Percentiles rank a stretch among this genome's conserved stretches.
Evolutionary conservation across 192 early-diverging fungal genomes (phyloP).

Genomic region (Piromyces finnis): DNA sequence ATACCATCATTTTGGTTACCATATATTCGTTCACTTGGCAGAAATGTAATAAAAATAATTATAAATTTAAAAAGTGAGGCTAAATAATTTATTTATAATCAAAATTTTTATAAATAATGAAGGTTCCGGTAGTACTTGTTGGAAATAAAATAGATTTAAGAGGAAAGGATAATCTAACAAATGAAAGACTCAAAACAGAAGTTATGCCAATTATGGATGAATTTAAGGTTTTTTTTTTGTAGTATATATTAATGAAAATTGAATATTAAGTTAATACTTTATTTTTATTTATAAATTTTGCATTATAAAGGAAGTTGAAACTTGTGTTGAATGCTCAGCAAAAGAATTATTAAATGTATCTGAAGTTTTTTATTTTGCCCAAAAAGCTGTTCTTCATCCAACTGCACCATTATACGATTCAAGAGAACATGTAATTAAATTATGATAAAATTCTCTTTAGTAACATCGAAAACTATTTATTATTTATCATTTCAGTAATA

Average conservation of each 20-base stretch:
- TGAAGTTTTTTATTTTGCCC: conserved; percentile 99
- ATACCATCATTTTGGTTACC: conserved; percentile 85
- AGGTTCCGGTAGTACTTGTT: conserved; percentile 84
- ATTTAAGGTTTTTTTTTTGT: conserved; percentile 89
- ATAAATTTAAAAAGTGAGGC: too few relatives aligned
- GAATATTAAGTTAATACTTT: too few relatives aligned
- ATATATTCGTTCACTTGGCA: conserved; percentile 72
- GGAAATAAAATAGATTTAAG: conserved; percentile 83
- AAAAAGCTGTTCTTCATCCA: conserved; percentile 96
- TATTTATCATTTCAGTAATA: too few relatives aligned
- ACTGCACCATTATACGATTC: conserved; percentile 94
- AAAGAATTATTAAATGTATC: conserved; percentile 85
- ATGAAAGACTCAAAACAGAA: conserved; percentile 76
- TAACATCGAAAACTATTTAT: too few relatives aligned
- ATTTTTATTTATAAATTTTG: too few relatives aligned
- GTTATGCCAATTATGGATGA: conserved; percentile 98
- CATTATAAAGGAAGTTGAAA: conserved; percentile 72
- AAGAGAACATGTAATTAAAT: conserved; percentile 55
- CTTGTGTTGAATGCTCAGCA: conserved; percentile 97
- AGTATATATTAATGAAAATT: background rate
- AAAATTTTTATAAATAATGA: background rate
- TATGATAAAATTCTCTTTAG: too few relatives aligned
- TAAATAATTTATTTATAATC: background rate
- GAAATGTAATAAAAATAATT: conserved; percentile 54
- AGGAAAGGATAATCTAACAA: conserved; percentile 56